These are phyloP conservation scores for Boletus edulis DNA, from an alignment of 768 basidiomycete genomes.

Conservation along the genomic window DNA sequence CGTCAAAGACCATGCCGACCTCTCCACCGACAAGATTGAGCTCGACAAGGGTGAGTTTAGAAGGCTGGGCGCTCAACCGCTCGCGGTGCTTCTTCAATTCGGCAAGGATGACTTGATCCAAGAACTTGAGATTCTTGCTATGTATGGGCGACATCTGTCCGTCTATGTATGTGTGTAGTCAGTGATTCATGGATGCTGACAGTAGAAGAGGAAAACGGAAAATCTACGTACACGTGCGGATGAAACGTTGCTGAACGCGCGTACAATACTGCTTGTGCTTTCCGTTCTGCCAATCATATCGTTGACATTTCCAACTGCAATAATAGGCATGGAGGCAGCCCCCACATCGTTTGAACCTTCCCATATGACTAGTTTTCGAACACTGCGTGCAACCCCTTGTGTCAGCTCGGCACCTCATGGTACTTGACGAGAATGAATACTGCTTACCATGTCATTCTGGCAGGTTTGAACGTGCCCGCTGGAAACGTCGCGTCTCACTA, in stretches of 20 bases:
- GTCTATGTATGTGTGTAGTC: slow-evolving; percentile 1
- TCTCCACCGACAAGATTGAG: slow-evolving; percentile 20
- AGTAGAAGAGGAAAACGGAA: too few relatives aligned
- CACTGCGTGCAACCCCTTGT: slow-evolving; percentile 12
- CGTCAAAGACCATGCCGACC: slow-evolving; percentile 17
- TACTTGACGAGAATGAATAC: background rate
- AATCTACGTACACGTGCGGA: slow-evolving; percentile 14
- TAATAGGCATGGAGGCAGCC: slow-evolving; percentile 30
- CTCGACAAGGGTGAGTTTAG: slow-evolving; percentile 26
- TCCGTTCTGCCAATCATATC: slow-evolving; percentile 25
- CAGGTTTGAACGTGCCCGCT: slow-evolving; percentile 24
- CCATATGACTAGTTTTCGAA: slow-evolving; percentile 13
- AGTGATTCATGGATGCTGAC: background rate
- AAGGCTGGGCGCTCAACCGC: slow-evolving; percentile 7
- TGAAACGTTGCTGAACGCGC: slow-evolving; percentile 18
- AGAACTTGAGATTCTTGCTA: slow-evolving; percentile 25
- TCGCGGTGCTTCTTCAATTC: slow-evolving; percentile 23
- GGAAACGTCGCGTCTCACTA: slow-evolving; percentile 15
- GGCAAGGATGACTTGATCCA: slow-evolving; percentile 24
- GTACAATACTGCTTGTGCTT: slow-evolving; percentile 28
- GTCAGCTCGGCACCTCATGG: background rate
- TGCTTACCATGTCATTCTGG: slow-evolving; percentile 23
- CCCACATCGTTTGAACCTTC: slow-evolving; percentile 23
- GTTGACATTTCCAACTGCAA: slow-evolving; percentile 26
- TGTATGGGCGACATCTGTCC: slow-evolving; percentile 23